Evolutionary conservation across 1,284 basidiomycete species (phyloP), one percentile per base, ranked within the genome.

Genomic region (Termitomyces sp.): DNA sequence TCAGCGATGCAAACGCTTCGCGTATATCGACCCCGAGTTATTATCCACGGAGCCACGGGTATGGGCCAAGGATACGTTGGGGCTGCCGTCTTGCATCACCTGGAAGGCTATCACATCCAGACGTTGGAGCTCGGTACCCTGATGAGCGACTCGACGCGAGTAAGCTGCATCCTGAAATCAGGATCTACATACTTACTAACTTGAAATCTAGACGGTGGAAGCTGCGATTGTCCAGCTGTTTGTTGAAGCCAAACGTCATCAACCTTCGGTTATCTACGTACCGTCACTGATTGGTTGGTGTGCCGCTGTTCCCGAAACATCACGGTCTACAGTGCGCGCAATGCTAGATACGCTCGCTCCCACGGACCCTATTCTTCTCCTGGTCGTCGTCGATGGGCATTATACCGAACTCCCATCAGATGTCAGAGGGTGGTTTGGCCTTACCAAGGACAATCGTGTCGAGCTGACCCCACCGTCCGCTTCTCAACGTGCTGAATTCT

Each of bases 31-130:
- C 97, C 97, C 3, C 81, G 97, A 3, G 78, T 99, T 8, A 70
- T 97, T 10, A 72, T 99, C 4, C 82, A 93, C 68, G 97, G 97
- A 5, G 71, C 80, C 9, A 65, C 74, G 1, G 96, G 95, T 9
- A 91, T 96, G 86, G 97, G 97, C 1, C 97, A 99, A 67, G 75
- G 74, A 3, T 93, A 92, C 60, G 77, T 98, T 52, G 96, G 93
- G 33, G 86, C 93, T 1, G 97, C 95, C 0, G 82, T 92, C 2
- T 72, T 99, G 46, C 94, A 99, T 70, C 86, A 95, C 67, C 75
- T 99, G 11, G 97, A 99, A 70, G 96, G 96, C 0, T 97, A 90
- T 70, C 92, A 98, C 64, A 81, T 99, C 0, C 97, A 98, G 69
- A 93, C 85, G 58, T 77, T 99, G 44, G 95, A 99, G 65, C 77